Base-by-base conservation (phyloP, 441 rosid genomes). In the Sinapis alba region DNA sequence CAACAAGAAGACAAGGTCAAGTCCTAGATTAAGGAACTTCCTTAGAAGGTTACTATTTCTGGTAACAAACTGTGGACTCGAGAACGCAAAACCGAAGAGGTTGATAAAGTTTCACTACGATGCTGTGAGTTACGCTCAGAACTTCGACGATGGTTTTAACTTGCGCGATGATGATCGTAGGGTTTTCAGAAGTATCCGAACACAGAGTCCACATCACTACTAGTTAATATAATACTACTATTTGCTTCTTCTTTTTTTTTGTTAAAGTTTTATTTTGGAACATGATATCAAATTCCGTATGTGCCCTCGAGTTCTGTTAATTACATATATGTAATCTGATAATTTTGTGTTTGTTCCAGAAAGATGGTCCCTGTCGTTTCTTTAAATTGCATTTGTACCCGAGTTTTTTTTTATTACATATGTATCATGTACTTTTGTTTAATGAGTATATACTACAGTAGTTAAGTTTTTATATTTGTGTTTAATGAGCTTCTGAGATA, bases 71-170 rank as follows among this genome's bases (percentile, higher is more conserved):
- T 78, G 65, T 75, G 23, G 79, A 3, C 79, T 71, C 68, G 82
- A 84, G 26, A 79, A 62, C 32, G 27, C 56, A 23, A 78, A 67
- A 62, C 60, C 86, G 0, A 86, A 86, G 60, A 89, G 84, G 4
- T 68, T 83, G 69, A 82, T 95, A 16, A 23, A 69, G 50, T 90
- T 89, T 69, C 90, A 83, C 43, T 92, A 90, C 23, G 98, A 92
- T 27, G 91, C 86, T 13, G 86, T 86, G 68, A 92, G 96, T 79
- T 92, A 92, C 66, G 82, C 91, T 0, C 89, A 85, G 81, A 92
- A 92, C 27, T 92, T 92, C 51, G 98, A 92, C 21, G 93, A 92
- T 26, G 92, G 90, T 9, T 76, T 53, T 15, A 77, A 74, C 23
- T 19, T 56, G 6, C 61, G 50, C 4, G 78, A 78, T 60, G 64